Evolutionary conservation across 192 early-diverging fungal species (phyloP).

Genomic region (Pecoramyces ruminantium): DNA sequence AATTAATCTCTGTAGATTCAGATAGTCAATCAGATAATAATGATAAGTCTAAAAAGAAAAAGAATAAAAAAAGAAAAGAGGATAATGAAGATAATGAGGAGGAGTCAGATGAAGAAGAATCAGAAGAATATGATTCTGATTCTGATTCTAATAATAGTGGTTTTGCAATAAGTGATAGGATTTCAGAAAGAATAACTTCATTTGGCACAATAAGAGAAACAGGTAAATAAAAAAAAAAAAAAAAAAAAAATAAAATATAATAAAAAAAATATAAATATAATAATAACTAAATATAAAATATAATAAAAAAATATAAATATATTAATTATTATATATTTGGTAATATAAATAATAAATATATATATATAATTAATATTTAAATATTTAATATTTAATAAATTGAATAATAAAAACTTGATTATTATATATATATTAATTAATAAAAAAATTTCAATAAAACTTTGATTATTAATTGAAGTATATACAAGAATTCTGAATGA

Average conservation of each 20-base stretch:
- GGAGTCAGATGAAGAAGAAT: neutral
- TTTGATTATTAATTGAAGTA: neutral
- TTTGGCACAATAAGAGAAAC: neutral
- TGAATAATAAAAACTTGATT: too few species aligned
- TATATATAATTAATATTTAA: too few species aligned
- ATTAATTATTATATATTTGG: too few species aligned
- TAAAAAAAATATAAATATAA: too few species aligned
- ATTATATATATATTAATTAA: neutral
- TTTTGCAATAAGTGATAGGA: neutral
- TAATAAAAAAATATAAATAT: too few species aligned
- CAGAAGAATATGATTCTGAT: neutral
- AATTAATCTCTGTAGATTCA: neutral
- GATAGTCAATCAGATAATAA: neutral
- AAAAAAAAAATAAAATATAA: neutral
- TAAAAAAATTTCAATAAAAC: too few species aligned
- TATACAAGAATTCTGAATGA: neutral
- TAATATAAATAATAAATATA: too few species aligned
- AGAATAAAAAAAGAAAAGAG: neutral
- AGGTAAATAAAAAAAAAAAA: neutral
- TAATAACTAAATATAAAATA: too few species aligned
- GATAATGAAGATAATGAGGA: neutral
- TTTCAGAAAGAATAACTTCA: neutral
- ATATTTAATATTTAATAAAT: too few species aligned
- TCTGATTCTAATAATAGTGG: neutral
- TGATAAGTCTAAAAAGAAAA: neutral